Percentiles rank a stretch among this genome's conserved stretches.
phyloP scores from a whole-genome alignment of 176 grass and related monocot species.

The Stipa capillata region DNA sequence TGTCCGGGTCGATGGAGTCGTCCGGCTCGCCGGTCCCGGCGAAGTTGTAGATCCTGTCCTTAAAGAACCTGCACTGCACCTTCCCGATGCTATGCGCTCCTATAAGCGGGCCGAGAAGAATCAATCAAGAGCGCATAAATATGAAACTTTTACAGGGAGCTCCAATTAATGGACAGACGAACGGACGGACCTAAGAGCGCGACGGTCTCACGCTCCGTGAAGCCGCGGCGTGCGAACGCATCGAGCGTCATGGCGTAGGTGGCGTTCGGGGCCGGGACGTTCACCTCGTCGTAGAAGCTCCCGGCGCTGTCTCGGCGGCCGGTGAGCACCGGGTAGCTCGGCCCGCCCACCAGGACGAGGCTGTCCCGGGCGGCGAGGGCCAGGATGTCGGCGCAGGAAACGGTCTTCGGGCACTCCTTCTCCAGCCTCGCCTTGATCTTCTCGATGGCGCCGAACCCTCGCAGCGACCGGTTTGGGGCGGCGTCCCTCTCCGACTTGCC shows the following conservation, averaged over 20 bases:
- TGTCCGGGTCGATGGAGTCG: slow-evolving; percentile 38
- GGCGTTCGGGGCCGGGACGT: slow-evolving; percentile 33
- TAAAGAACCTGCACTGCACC: slow-evolving; percentile 50
- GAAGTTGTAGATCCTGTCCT: slow-evolving; percentile 44
- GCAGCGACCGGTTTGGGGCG: slow-evolving; percentile 31
- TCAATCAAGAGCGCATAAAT: background rate
- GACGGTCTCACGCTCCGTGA: slow-evolving; percentile 56
- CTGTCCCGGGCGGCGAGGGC: slow-evolving; percentile 38
- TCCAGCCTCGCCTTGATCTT: slow-evolving; percentile 39
- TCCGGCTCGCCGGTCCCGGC: slow-evolving; percentile 30
- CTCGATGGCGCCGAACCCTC: slow-evolving; percentile 39
- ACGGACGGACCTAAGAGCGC: slow-evolving; percentile 22
- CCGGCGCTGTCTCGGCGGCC: slow-evolving; percentile 33
- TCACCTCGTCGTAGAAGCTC: slow-evolving; percentile 26
- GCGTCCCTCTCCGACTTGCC: slow-evolving; percentile 38
- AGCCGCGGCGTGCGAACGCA: slow-evolving; percentile 39
- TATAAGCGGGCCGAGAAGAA: background rate
- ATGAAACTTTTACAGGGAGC: too few relatives aligned
- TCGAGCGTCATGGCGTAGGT: slow-evolving; percentile 38
- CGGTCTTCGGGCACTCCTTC: slow-evolving; percentile 30
- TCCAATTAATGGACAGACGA: background rate
- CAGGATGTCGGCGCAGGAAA: slow-evolving; percentile 63
- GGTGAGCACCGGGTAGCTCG: slow-evolving; percentile 36
- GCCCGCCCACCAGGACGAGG: slow-evolving; percentile 46
- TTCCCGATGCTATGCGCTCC: slow-evolving; percentile 67